Conservation (phyloP, 371 early-diverging fungal species). For the Capillidium heterosporum region DNA sequence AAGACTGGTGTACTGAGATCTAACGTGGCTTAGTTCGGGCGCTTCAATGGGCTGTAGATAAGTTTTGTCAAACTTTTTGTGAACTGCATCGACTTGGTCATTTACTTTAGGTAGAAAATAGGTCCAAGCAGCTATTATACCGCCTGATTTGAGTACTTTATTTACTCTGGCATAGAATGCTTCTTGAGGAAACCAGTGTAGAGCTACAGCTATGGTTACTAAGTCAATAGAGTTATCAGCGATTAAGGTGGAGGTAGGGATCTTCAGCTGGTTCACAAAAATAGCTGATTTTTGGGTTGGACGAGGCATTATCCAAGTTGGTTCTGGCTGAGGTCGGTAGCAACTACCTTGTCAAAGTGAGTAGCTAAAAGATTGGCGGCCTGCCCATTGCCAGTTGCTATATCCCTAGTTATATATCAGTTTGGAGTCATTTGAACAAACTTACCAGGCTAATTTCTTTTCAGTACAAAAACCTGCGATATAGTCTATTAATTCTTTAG, state of each 20-base stretch:
- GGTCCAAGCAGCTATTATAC: constrained; percentile 2
- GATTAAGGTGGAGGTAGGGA: background rate
- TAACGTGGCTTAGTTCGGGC: background rate
- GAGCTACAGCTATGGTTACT: background rate
- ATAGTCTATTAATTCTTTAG: background rate
- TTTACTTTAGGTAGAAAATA: background rate
- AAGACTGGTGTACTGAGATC: background rate
- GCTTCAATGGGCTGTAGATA: background rate
- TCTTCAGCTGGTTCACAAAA: background rate
- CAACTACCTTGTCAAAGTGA: background rate
- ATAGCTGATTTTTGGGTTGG: background rate
- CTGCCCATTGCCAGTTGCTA: constrained; percentile 3
- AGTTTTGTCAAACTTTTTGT: background rate
- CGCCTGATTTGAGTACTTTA: constrained; percentile 5
- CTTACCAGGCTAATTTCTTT: background rate
- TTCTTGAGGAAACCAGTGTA: constrained; percentile 4
- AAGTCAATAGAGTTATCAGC: constrained; percentile 1
- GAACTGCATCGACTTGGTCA: background rate
- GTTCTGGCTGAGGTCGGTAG: background rate
- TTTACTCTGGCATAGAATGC: background rate
- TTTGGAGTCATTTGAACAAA: background rate
- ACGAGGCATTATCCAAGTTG: background rate
- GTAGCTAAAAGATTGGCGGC: background rate
- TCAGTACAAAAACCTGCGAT: background rate
- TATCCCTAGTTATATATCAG: background rate